Conservation (phyloP, 768 basidiomycete species). For the Tricholoma sp. region DNA sequence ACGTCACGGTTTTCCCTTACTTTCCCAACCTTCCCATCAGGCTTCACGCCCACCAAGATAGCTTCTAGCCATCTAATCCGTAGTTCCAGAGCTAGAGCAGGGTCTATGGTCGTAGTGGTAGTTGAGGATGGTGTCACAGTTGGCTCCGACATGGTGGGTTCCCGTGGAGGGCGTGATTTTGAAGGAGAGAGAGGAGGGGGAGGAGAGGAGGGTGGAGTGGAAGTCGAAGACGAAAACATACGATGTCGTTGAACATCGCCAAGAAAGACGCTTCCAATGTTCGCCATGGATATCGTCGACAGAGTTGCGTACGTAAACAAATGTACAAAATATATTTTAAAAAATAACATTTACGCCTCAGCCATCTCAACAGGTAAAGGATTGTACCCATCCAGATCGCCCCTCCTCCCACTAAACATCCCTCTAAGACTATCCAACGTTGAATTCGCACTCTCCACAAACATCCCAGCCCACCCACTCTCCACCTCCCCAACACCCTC, state of each 20-base stretch:
- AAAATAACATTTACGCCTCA: background rate
- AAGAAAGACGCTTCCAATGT: constrained; percentile 74
- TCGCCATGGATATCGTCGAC: constrained; percentile 32
- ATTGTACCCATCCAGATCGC: constrained; percentile 47
- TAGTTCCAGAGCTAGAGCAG: constrained; percentile 65
- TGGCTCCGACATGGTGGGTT: constrained; percentile 1
- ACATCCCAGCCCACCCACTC: constrained; percentile 38
- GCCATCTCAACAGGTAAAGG: constrained; percentile 70
- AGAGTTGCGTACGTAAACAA: no score
- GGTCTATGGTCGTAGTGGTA: constrained; percentile 47
- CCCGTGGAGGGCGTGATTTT: constrained; percentile 13
- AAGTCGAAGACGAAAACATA: constrained; percentile 34
- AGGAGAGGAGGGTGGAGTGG: constrained; percentile 36
- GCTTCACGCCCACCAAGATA: constrained; percentile 60
- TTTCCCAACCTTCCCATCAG: constrained; percentile 30
- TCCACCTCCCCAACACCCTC: constrained; percentile 19
- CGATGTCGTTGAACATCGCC: constrained; percentile 71
- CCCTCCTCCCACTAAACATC: constrained; percentile 34
- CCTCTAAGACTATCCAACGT: constrained; percentile 37
- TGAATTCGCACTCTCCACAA: constrained; percentile 42
- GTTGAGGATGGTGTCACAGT: constrained; percentile 9
- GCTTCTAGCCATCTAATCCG: constrained; percentile 79
- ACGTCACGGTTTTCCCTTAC: constrained; percentile 26
- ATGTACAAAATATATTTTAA: background rate
- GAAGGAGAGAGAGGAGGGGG: constrained; percentile 27